Conservation (phyloP, 495 filamentous ascomycete genomes). For the Neurospora terricola region DNA sequence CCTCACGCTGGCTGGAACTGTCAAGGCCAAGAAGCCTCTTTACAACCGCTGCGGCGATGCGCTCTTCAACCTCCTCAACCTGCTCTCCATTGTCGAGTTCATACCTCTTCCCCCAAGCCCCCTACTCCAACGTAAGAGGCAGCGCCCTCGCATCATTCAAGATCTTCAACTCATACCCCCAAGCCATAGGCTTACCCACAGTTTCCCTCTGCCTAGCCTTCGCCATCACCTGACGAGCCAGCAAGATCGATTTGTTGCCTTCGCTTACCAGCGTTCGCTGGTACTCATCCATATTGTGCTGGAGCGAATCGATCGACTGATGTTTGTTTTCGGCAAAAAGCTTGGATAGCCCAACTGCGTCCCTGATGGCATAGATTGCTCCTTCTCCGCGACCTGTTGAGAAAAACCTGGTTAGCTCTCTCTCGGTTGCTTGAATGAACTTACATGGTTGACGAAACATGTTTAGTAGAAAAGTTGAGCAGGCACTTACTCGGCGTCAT, state of each 20-base stretch:
- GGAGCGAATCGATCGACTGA: background rate
- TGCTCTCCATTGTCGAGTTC: too few species aligned
- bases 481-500: slow-evolving; percentile 47
- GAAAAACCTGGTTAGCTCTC: background rate
- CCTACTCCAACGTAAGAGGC: too few species aligned
- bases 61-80: too few species aligned
- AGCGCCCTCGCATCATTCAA: background rate
- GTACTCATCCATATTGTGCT: slow-evolving; percentile 8
- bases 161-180: slow-evolving; percentile 5
- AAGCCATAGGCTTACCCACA: background rate
- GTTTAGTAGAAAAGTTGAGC: background rate
- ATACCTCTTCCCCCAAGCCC: too few species aligned
- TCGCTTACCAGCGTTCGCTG: slow-evolving; percentile 7
- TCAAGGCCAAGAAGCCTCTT: too few species aligned
- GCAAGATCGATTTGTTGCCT: slow-evolving; percentile 8
- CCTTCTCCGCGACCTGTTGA: slow-evolving; percentile 25
- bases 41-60: too few species aligned
- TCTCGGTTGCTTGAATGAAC: background rate
- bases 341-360: slow-evolving; percentile 16
- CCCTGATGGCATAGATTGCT: slow-evolving; percentile 20
- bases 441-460: background rate
- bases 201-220: background rate
- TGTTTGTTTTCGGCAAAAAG: slow-evolving; percentile 9
- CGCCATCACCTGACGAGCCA: background rate
- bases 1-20: too few species aligned